Evolutionary conservation across 1,139 yeast genomes (phyloP).

Genomic region (Meyerozyma smithsonii): DNA sequence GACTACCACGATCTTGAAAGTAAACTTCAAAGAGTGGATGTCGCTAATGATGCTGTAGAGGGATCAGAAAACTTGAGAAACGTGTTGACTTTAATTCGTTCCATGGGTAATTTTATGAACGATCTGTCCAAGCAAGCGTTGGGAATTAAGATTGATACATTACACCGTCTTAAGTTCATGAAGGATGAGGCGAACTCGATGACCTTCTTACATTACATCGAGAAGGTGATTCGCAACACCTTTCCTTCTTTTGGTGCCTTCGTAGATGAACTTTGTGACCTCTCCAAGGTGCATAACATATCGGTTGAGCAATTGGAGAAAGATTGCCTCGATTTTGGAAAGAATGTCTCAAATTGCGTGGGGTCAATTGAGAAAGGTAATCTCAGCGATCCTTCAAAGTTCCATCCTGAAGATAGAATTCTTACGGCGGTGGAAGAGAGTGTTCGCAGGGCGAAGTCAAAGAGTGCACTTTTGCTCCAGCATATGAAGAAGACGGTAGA

Average conservation of each 20-base stretch:
- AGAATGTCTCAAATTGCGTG: constrained; percentile 48
- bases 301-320: constrained; percentile 71
- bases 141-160: constrained; percentile 80
- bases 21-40: constrained; percentile 63
- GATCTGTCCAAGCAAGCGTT: constrained; percentile 72
- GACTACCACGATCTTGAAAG: constrained; percentile 67
- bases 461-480: constrained; percentile 50
- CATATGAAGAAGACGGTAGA: constrained; percentile 52
- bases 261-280: constrained; percentile 67
- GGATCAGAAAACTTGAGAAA: constrained; percentile 61
- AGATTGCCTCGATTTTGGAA: constrained; percentile 64
- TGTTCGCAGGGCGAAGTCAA: constrained; percentile 59
- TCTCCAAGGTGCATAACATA: constrained; percentile 59
- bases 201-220: constrained; percentile 85
- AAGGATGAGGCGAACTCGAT: constrained; percentile 76
- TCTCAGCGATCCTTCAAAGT: constrained; percentile 56
- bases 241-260: constrained; percentile 78
- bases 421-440: constrained; percentile 43
- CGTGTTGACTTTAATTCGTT: constrained; percentile 70
- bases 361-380: constrained; percentile 65
- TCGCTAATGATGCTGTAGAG: constrained; percentile 58
- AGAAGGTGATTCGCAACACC: constrained; percentile 66
- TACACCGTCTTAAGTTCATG: constrained; percentile 78
- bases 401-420: constrained; percentile 79
- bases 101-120: constrained; percentile 93